Conservation (phyloP, 345 rosid genomes). For the Citrus medica region DNA sequence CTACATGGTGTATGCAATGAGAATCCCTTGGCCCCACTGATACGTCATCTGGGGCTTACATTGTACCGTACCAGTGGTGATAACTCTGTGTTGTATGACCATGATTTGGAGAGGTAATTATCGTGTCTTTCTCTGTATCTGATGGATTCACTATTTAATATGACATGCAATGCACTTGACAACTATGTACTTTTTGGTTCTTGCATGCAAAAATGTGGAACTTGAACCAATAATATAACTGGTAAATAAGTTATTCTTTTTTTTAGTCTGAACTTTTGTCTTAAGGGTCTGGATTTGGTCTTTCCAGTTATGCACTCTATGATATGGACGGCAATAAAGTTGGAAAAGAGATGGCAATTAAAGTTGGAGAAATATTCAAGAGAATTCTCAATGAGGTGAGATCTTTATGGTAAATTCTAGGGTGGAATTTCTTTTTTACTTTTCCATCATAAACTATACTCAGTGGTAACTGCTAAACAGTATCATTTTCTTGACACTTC, state of each 20-base stretch:
- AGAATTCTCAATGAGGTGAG: slow-evolving; percentile 74
- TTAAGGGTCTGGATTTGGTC: slow-evolving; percentile 19
- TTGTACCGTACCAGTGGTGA: slow-evolving; percentile 89
- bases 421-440: not conserved
- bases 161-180: not conserved
- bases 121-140: slow-evolving; percentile 7
- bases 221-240: not conserved
- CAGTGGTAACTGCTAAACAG: not conserved
- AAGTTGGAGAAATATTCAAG: slow-evolving; percentile 77
- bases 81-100: slow-evolving; percentile 84
- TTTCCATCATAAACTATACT: not conserved
- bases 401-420: slow-evolving; percentile 7
- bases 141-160: slow-evolving; percentile 1
- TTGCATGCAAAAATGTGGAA: not conserved
- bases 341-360: slow-evolving; percentile 56
- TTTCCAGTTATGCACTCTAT: slow-evolving; percentile 60
- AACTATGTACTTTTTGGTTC: not conserved
- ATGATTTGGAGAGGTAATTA: slow-evolving; percentile 84
- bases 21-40: slow-evolving; percentile 88
- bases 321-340: slow-evolving; percentile 63
- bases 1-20: slow-evolving; percentile 89
- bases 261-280: slow-evolving; percentile 8
- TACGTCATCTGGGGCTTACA: slow-evolving; percentile 66
- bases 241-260: not conserved
- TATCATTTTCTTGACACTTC: slow-evolving; percentile 16